Base-by-base conservation (phyloP, 164 flowering plant species). In the Sextonia rubra region DNA sequence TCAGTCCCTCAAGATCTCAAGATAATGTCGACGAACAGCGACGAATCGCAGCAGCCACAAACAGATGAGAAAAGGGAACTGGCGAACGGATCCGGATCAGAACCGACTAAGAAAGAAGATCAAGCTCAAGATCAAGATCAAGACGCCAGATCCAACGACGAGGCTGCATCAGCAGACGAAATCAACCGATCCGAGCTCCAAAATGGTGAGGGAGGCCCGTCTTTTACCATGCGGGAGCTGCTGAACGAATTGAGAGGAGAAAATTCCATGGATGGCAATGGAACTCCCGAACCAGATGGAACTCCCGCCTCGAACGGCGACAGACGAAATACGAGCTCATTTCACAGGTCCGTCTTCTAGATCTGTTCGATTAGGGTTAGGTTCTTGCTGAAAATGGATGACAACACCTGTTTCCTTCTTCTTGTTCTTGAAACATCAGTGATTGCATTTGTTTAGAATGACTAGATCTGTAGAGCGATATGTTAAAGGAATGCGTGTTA, bases 221-320 rank as follows among this genome's bases (percentile, higher is more conserved):
- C 52, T 37, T 20, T 66, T 14, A 66, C 69, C 24, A 66, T 66
- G 69, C 30, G 69, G 69, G 69, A 66, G 55, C 69, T 66, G 11
- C 23, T 66, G 49, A 66, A 44, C n/a, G 69, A 66, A 32, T n/a
- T 66, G 17, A 66, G 44, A 26, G 24, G 44, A 20, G 69, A 66
- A 26, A 27, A 27, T 15, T 44, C 69, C 5, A 32, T 32, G 11
- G 26, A 23, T 20, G 24, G 69, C 1, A 37, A n/a, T 12, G 52
- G 14, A 15, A 20, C 47, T 65, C 7, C 47, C 7, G 68, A 65
- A 65, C 26, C 15, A n/a, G 65, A 23, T 12, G 65, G 29, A 62
- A 27, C 67, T 20, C 20, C 52, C 22, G 26, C 26, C 6, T 66
- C 69, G 24, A 52, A 66, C 15, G 52, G 25, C 22, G 69, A 66